Evolutionary conservation across 163 green algal genomes (phyloP).

Genomic region (Chloromonas sp.): DNA sequence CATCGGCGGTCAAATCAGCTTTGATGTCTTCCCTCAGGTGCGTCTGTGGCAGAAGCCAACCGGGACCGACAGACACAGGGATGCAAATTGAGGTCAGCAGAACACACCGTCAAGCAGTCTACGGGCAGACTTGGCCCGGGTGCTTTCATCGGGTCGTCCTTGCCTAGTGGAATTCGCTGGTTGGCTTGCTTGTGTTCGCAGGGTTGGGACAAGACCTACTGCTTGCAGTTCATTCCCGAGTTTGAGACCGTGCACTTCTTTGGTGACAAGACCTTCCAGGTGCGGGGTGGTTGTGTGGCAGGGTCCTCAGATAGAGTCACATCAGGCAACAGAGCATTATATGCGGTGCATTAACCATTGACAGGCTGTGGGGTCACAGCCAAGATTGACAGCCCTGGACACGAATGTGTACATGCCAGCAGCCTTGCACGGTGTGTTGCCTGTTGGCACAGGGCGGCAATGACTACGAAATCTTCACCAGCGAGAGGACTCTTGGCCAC

Average conservation of each 20-base stretch:
- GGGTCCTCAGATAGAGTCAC: too few relatives aligned
- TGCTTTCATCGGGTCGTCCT: neutral
- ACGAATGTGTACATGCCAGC: too few relatives aligned
- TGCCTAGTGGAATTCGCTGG: too few relatives aligned
- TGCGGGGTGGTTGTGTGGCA: neutral
- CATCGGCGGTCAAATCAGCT: conserved; percentile 98
- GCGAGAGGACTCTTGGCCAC: conserved; percentile 84
- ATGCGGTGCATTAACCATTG: too few relatives aligned
- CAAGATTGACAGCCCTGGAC: too few relatives aligned
- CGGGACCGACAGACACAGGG: too few relatives aligned
- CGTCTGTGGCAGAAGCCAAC: neutral
- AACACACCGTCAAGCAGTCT: too few relatives aligned
- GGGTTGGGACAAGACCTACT: conserved; percentile 99
- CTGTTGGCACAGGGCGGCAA: conserved; percentile 82
- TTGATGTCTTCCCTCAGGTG: conserved; percentile 93
- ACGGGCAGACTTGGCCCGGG: too few relatives aligned
- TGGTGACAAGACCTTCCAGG: conserved; percentile 95
- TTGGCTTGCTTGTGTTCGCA: conserved; percentile 11
- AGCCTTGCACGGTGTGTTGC: too few relatives aligned
- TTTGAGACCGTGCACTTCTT: conserved; percentile 99
- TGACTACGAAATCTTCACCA: conserved; percentile 95
- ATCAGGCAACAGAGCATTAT: too few relatives aligned
- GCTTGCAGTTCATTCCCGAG: conserved; percentile 90
- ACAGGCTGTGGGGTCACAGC: too few relatives aligned
- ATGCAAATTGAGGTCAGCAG: too few relatives aligned